Conservation (phyloP, 2,329 filamentous ascomycete species). For the Neurospora crassa region DNA sequence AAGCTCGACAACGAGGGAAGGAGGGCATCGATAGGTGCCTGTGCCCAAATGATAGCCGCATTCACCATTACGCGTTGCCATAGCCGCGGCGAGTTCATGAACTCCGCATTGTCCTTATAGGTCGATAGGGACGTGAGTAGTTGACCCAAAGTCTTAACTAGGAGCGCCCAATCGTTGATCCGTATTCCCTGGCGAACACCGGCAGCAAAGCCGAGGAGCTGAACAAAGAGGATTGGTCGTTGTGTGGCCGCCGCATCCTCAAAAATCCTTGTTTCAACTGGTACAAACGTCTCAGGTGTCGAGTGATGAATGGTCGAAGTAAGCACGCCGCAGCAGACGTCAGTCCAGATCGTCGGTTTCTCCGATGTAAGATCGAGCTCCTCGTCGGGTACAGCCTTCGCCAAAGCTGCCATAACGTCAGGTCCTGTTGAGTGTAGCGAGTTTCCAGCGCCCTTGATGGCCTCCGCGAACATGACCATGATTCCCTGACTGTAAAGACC, state of each 20-base stretch:
- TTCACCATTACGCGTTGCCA: constrained; percentile 51
- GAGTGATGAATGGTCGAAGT: constrained; percentile 79
- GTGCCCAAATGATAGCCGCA: constrained; percentile 59
- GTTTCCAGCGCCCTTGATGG: constrained; percentile 54
- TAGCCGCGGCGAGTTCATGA: constrained; percentile 31
- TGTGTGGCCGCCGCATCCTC: constrained; percentile 33
- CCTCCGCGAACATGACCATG: constrained; percentile 87
- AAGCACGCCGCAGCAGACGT: constrained; percentile 65
- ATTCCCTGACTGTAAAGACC: constrained; percentile 73
- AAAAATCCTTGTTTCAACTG: constrained; percentile 54
- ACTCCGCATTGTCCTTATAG: constrained; percentile 24
- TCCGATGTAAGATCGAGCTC: constrained; percentile 28
- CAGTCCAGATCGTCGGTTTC: constrained; percentile 42
- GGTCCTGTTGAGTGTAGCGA: constrained; percentile 51
- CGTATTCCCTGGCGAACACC: constrained; percentile 75
- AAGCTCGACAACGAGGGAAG: constrained; percentile 61
- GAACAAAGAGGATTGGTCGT: constrained; percentile 38
- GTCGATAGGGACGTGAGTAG: constrained; percentile 41
- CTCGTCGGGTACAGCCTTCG: constrained; percentile 40
- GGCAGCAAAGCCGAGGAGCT: constrained; percentile 58
- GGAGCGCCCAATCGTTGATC: constrained; percentile 58
- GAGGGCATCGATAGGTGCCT: constrained; percentile 69
- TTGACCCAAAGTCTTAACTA: constrained; percentile 48
- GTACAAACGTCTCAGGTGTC: constrained; percentile 60
- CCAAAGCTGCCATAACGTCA: constrained; percentile 41